These are phyloP conservation scores for Fusarium denticulatum DNA, from an alignment of 2,329 filamentous ascomycete genomes.

Conservation along the genomic window DNA sequence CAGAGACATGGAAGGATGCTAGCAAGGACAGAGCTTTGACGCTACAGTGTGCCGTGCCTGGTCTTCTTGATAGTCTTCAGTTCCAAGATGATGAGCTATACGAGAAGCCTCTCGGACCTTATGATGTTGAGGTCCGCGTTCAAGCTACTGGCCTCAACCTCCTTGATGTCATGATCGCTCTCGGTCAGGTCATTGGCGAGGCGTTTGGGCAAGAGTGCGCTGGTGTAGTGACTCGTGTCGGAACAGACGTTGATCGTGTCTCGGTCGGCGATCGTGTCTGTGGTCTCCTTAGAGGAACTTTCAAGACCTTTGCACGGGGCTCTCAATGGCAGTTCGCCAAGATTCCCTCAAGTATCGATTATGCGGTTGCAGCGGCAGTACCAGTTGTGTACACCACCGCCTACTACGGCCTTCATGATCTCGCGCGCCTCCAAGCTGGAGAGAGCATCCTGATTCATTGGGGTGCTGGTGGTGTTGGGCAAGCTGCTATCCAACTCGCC, in stretches of 20 bases:
- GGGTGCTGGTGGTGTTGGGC: conserved; percentile 41
- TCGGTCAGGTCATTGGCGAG: neutral
- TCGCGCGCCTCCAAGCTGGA: conserved; percentile 18
- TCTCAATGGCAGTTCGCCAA: neutral
- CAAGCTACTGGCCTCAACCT: neutral
- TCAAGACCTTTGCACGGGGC: neutral
- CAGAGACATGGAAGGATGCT: neutral
- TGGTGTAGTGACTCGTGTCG: neutral
- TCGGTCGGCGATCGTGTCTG: neutral
- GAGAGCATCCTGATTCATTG: conserved; percentile 48
- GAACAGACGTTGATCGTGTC: neutral
- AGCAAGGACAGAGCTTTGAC: neutral
- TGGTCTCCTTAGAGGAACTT: neutral
- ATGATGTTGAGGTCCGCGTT: neutral
- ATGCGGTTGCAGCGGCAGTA: conserved; percentile 15
- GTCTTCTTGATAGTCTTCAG: conserved; percentile 4
- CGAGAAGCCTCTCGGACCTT: conserved; percentile 1
- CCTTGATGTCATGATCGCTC: conserved; percentile 8
- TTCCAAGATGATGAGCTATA: conserved; percentile 5
- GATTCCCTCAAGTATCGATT: conserved; percentile 20
- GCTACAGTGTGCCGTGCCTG: neutral
- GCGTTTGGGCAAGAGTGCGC: conserved; percentile 5
- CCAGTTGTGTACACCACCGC: conserved; percentile 33
- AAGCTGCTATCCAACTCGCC: conserved; percentile 45
- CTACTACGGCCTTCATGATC: conserved; percentile 29